Conservation (phyloP, 805 yeast genomes). For the Myxozyma melibiosi region DNA sequence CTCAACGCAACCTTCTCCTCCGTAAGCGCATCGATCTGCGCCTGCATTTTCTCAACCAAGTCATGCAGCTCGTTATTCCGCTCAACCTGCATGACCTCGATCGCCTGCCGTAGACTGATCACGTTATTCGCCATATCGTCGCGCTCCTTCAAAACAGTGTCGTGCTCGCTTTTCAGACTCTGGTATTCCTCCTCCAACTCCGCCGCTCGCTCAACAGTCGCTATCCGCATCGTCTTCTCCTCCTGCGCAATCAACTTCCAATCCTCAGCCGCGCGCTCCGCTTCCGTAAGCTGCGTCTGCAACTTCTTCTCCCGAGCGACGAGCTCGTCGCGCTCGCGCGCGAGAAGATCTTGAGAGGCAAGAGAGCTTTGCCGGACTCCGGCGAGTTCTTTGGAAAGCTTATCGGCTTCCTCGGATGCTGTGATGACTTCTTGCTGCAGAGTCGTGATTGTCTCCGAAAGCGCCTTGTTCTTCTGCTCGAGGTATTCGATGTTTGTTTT, state of each 20-base stretch:
- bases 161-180: constrained; percentile 33
- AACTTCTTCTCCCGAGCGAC: constrained; percentile 21
- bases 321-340: constrained; percentile 33
- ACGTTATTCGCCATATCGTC: constrained; percentile 21
- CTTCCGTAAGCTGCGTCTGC: constrained; percentile 33
- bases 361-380: constrained; percentile 31
- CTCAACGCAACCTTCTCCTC: constrained; percentile 40
- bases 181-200: constrained; percentile 41
- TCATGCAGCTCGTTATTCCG: constrained; percentile 39
- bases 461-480: constrained; percentile 43
- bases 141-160: constrained; percentile 9
- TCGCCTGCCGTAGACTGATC: constrained; percentile 42
- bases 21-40: constrained; percentile 24
- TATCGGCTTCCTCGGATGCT: constrained; percentile 38
- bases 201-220: constrained; percentile 31
- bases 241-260: constrained; percentile 43
- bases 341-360: constrained; percentile 36
- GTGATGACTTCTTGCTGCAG: constrained; percentile 46
- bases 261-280: constrained; percentile 36
- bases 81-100: constrained; percentile 35
- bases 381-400: constrained; percentile 38
- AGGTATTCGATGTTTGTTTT: constrained; percentile 38
- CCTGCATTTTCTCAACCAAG: constrained; percentile 41
- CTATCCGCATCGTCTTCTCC: constrained; percentile 39
- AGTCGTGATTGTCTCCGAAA: constrained; percentile 42